These are phyloP conservation scores for Selenicereus undatus DNA, from an alignment of 148 eudicot genomes.

Conservation along the genomic window DNA sequence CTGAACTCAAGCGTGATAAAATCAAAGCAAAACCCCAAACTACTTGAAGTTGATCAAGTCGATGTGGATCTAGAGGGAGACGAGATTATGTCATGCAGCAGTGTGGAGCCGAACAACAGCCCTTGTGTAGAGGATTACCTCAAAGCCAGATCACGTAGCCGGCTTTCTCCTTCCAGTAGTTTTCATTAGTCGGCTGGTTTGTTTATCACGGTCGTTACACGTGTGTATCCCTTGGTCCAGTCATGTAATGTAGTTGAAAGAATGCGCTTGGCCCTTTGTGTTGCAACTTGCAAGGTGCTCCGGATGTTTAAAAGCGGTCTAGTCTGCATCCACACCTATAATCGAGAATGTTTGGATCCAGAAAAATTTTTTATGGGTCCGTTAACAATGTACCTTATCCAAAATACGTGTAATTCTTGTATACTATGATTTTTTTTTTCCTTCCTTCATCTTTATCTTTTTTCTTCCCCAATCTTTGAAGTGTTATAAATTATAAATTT, in stretches of 20 bases:
- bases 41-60: neutral
- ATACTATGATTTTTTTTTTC: too few species aligned
- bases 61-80: conserved; percentile 40
- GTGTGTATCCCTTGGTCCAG: neutral
- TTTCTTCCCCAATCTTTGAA: too few species aligned
- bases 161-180: conserved; percentile 31
- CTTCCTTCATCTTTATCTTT: too few species aligned
- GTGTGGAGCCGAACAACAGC: conserved; percentile 43
- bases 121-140: conserved; percentile 56
- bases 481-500: too few species aligned
- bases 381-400: too few species aligned
- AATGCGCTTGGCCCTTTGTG: too few species aligned
- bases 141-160: conserved; percentile 49
- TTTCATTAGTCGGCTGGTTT: conserved; percentile 31
- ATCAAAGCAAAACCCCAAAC: conserved; percentile 45
- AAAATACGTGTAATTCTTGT: too few species aligned
- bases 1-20: conserved; percentile 45
- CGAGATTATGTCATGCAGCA: conserved; percentile 48
- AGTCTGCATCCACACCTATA: too few species aligned
- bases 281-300: too few species aligned
- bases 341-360: too few species aligned
- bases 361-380: too few species aligned
- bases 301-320: too few species aligned
- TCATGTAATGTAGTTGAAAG: neutral
- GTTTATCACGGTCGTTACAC: neutral